phyloP scores from a whole-genome alignment of 495 filamentous ascomycete genomes.

The Lophiostoma macrostomum region DNA sequence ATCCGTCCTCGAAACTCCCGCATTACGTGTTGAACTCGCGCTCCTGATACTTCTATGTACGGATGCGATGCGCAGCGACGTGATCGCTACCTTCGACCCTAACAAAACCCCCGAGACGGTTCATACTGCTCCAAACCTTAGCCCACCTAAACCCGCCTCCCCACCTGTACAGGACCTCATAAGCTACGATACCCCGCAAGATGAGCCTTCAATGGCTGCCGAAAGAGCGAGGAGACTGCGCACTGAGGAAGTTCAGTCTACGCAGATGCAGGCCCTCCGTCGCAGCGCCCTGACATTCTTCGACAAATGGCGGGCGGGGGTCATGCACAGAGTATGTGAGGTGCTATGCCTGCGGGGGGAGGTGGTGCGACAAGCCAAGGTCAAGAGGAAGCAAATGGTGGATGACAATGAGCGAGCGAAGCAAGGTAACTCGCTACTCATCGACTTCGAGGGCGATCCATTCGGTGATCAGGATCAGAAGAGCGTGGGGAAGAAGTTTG shows the following conservation, averaged over 20 bases:
- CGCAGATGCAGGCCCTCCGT: conserved; percentile 33
- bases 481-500: conserved; percentile 1
- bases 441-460: conserved; percentile 26
- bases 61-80: conserved; percentile 39
- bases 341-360: conserved; percentile 29
- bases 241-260: conserved; percentile 21
- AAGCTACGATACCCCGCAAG: conserved; percentile 32
- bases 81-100: conserved; percentile 41
- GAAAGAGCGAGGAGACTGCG: conserved; percentile 27
- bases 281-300: conserved; percentile 32
- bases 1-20: conserved; percentile 38
- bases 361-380: conserved; percentile 29
- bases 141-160: conserved; percentile 14
- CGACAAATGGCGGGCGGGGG: conserved; percentile 33
- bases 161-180: conserved; percentile 21
- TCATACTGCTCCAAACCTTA: conserved; percentile 7
- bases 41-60: conserved; percentile 42
- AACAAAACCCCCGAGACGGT: conserved; percentile 34
- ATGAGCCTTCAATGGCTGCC: conserved; percentile 31
- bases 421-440: conserved; percentile 26
- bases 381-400: conserved; percentile 14
- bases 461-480: conserved; percentile 1
- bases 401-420: conserved; percentile 17
- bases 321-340: conserved; percentile 32
- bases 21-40: conserved; percentile 40